A percentile compares a stretch with the other conserved stretches of the same genome.
These are phyloP conservation scores for Stereocaulon alpinum DNA, from an alignment of 495 filamentous ascomycete species.

Conservation along the genomic window DNA sequence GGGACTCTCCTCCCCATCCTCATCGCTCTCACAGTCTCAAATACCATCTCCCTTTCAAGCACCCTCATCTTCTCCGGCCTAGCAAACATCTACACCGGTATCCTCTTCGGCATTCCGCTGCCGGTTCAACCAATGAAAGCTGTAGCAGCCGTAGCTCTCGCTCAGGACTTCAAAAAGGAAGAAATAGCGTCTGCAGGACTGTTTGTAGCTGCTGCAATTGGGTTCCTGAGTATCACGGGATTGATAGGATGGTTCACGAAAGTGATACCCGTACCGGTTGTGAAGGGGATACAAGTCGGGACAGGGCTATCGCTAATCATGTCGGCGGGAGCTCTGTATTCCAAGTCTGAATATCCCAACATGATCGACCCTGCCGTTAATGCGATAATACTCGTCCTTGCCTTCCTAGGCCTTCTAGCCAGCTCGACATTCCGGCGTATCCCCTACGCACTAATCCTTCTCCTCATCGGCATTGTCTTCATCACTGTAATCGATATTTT, in stretches of 20 bases:
- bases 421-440: constrained; percentile 49
- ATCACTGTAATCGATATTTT: constrained; percentile 30
- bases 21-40: constrained; percentile 65
- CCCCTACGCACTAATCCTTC: constrained; percentile 67
- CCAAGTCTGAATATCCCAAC: background rate
- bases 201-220: constrained; percentile 59
- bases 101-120: constrained; percentile 73
- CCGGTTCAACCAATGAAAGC: constrained; percentile 90
- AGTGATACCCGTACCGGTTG: constrained; percentile 71
- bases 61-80: constrained; percentile 82
- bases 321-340: constrained; percentile 37
- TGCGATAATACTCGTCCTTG: constrained; percentile 4
- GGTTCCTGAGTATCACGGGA: constrained; percentile 67
- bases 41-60: constrained; percentile 66
- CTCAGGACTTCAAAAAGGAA: constrained; percentile 45
- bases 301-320: constrained; percentile 73
- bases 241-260: constrained; percentile 56
- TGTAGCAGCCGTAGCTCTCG: constrained; percentile 78
- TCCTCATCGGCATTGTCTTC: constrained; percentile 52
- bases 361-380: background rate
- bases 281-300: constrained; percentile 91
- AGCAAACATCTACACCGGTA: constrained; percentile 74
- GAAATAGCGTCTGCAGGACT: constrained; percentile 72
- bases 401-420: constrained; percentile 57
- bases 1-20: constrained; percentile 85